Base-by-base conservation (phyloP, 352 stramenopile genomes). In the Pythium chondricola region DNA sequence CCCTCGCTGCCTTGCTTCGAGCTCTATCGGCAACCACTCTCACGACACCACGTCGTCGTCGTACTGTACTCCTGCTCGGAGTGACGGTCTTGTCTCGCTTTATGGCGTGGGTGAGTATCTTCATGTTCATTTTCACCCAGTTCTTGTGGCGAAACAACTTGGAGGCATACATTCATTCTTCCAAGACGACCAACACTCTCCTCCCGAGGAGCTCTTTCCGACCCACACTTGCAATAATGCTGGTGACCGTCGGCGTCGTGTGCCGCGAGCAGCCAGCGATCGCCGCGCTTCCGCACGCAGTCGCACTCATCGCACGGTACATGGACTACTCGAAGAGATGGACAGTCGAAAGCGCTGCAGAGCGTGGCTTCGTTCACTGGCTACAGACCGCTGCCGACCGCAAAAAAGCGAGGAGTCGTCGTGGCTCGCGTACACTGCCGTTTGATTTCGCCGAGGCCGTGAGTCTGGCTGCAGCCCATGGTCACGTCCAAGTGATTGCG, bases 331-430 rank as follows among this genome's bases (percentile, higher is more conserved):
- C 73, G 1, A 22, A 33, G n/a, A 16, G 27, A 7, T 83, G 71
- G 73, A 70, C 61, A 16, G 24, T 85, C 41, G 58, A 63, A 18
- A 57, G 48, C 11, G 74, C 69, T 6, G 67, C 71, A 16, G 54
- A 58, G 9, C 32, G 51, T 8, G 67, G 65, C 17, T 67, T 66
- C 26, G 52, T 85, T 52, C 56, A 74, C 27, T 44, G 83, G 22
- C 60, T 79, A 11, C 43, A 49, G 24, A 48, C 57, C n/a, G 54
- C 81, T 21, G 70, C 65, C 7, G 36, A 43, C 8, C 61, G 63
- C 9, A 43, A 58, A 31, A 41, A 43, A 6, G 6, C 21, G 13
- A 13, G 52, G 43, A 18, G 35, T 38, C 10, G 38, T 46, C 33
- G 25, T 9, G 20, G 58, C 17, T 57, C 46, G 32, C 13, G 41